Base-by-base conservation (phyloP, 2,329 filamentous ascomycete genomes). In the Fusarium sublunatum region DNA sequence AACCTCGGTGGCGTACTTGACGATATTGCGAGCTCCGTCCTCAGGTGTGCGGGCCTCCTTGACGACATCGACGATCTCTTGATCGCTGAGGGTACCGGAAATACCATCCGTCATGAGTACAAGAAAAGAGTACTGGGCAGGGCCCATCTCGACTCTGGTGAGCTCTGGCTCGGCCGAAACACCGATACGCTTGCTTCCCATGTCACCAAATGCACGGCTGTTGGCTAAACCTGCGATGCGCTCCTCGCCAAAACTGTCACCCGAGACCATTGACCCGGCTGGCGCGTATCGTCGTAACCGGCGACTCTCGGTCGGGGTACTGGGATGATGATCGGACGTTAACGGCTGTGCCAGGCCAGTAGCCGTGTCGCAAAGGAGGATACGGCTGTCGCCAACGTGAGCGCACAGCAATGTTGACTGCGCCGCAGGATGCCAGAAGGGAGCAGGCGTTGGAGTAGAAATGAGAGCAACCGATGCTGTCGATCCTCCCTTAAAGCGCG, bases 131-230 rank as follows among this genome's bases (percentile, higher is more conserved):
- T 92, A 97, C 75, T 97, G 89, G 0, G 92, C 93, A 0, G 94
- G 90, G 0, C 84, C 84, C 61, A 98, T 82, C 64, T 97, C 91
- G 11, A 93, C 81, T 32, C 91, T 88, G 2, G 86, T 87, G 59
- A 97, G 87, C 72, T 98, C 93, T 0, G 95, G 95, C 77, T 99
- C 95, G 2, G 95, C 95, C 5, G 90, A 93, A 11, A 99, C 94
- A 26, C 95, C 95, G 48, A 98, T 89, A 49, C 94, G 90, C 78
- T 99, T 99, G 54, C 88, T 91, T 31, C 86, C 85, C 78, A 97
- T 92, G 79, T 99, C 95, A 25, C 95, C 95, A 74, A 99, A 98
- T 5, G 95, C 86, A 28, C 95, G 91, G 29, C 92, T 96, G 78
- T 99, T 99, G 68, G 95, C 95, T 1, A 99, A 84, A 0, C 95